A percentile compares a stretch with the other conserved stretches of the same genome.
Evolutionary conservation across 2,329 filamentous ascomycete genomes (phyloP).

Genomic region (Ceratocystis diversiconidia): DNA sequence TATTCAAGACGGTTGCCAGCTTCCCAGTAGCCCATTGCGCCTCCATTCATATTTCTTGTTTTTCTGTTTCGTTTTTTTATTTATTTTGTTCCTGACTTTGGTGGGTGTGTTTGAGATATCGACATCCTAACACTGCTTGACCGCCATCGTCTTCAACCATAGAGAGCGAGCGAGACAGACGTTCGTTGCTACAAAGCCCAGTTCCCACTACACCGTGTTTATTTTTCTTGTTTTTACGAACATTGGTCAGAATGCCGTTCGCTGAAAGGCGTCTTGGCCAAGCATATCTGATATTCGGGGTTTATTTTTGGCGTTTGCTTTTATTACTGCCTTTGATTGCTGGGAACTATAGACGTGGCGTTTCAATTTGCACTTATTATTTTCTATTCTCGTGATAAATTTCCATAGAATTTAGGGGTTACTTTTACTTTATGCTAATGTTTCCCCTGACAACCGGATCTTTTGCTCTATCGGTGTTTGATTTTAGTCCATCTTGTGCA

Average conservation of each 20-base stretch:
- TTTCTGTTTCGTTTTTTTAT: slow-evolving; percentile 11
- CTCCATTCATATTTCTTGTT: slow-evolving; percentile 19
- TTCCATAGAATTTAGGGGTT: neutral
- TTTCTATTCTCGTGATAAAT: neutral
- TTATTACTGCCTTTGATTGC: neutral
- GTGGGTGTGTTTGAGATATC: neutral
- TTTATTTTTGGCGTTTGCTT: neutral
- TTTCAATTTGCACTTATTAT: slow-evolving; percentile 5
- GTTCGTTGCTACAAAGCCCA: slow-evolving; percentile 6
- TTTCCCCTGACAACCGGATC: neutral
- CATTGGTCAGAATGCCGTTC: neutral
- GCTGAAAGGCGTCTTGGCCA: neutral
- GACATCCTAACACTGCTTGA: neutral
- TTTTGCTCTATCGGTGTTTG: neutral
- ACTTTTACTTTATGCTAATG: neutral
- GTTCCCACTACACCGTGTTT: slow-evolving; percentile 3
- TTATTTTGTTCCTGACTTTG: neutral
- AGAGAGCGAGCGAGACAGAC: slow-evolving; percentile 5
- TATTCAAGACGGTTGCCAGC: slow-evolving; percentile 24
- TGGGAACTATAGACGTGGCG: slow-evolving; percentile 2
- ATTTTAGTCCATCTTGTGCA: neutral
- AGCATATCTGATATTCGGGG: neutral
- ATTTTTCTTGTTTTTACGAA: slow-evolving; percentile 14
- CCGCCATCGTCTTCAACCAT: slow-evolving; percentile 6
- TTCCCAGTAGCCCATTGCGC: slow-evolving; percentile 10